These are phyloP conservation scores for Lizonia empirigonia DNA, from an alignment of 2,329 filamentous ascomycete species.

Conservation along the genomic window DNA sequence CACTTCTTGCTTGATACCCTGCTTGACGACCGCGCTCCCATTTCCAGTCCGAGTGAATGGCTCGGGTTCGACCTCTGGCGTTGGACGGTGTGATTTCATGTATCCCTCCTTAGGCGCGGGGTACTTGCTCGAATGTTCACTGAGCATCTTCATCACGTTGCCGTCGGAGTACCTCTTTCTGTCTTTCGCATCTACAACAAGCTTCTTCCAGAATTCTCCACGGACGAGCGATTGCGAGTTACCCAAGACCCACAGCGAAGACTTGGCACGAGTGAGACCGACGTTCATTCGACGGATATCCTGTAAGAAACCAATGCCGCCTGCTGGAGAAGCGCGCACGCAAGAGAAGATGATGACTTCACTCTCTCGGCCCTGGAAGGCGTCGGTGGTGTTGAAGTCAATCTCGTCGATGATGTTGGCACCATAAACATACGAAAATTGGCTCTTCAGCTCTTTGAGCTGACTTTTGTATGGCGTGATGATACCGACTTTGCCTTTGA, in stretches of 20 bases:
- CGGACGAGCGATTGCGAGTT: slow-evolving; percentile 85
- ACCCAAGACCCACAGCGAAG: slow-evolving; percentile 93
- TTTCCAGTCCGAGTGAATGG: slow-evolving; percentile 32
- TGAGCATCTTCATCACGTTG: slow-evolving; percentile 61
- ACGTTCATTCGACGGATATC: slow-evolving; percentile 99
- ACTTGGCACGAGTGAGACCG: slow-evolving; percentile 93
- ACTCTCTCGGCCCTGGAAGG: slow-evolving; percentile 94
- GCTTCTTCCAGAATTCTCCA: slow-evolving; percentile 86
- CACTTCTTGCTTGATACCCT: slow-evolving; percentile 24
- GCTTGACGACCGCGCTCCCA: slow-evolving; percentile 12
- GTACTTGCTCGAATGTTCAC: slow-evolving; percentile 56
- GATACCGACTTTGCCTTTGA: slow-evolving; percentile 86
- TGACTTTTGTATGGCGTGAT: slow-evolving; percentile 99
- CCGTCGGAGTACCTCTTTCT: slow-evolving; percentile 79
- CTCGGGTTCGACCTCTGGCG: slow-evolving; percentile 29
- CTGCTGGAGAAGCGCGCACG: slow-evolving; percentile 87
- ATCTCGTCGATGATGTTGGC: slow-evolving; percentile 75
- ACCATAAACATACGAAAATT: slow-evolving; percentile 76
- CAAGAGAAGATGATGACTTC: slow-evolving; percentile 99
- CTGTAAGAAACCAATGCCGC: slow-evolving; percentile 97
- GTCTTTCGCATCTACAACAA: slow-evolving; percentile 79
- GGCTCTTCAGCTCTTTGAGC: slow-evolving; percentile 75
- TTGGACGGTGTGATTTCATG: slow-evolving; percentile 26
- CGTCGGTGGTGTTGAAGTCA: slow-evolving; percentile 99
- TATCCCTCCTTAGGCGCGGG: slow-evolving; percentile 39